Evolutionary conservation across 1,284 basidiomycete species (phyloP).

Genomic region (Austroboletus novae-zelandiae): DNA sequence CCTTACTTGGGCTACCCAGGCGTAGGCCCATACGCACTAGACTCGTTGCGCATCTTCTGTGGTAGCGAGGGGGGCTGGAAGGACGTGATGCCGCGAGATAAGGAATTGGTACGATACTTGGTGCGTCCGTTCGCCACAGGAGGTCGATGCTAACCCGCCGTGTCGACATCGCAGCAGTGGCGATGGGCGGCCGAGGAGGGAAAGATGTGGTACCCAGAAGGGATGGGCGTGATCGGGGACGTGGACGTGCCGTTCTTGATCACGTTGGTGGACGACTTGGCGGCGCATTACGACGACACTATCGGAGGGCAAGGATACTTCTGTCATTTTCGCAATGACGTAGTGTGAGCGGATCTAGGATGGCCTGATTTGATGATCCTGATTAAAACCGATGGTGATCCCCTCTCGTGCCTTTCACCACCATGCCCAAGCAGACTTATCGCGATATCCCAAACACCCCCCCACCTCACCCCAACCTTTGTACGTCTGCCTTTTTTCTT

Average conservation of each 20-base stretch:
- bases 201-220: slow-evolving; percentile 46
- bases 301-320: slow-evolving; percentile 40
- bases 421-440: slow-evolving; percentile 37
- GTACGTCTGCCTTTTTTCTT: slow-evolving; percentile 26
- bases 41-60: slow-evolving; percentile 68
- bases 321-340: slow-evolving; percentile 25
- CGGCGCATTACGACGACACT: slow-evolving; percentile 21
- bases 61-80: slow-evolving; percentile 49
- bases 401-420: neutral
- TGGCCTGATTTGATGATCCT: too few species aligned
- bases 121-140: slow-evolving; percentile 34
- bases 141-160: neutral
- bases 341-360: slow-evolving; percentile 1
- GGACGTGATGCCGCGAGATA: slow-evolving; percentile 54
- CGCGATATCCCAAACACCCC: slow-evolving; percentile 40
- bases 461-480: slow-evolving; percentile 51
- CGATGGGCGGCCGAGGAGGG: slow-evolving; percentile 55
- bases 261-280: slow-evolving; percentile 37
- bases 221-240: slow-evolving; percentile 37
- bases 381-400: too few species aligned
- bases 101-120: slow-evolving; percentile 58
- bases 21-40: slow-evolving; percentile 60
- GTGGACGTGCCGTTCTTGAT: slow-evolving; percentile 37
- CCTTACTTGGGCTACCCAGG: slow-evolving; percentile 53
- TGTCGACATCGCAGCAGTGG: slow-evolving; percentile 45